These are phyloP conservation scores for Cryomyces minteri DNA, from an alignment of 495 filamentous ascomycete species.

Conservation along the genomic window DNA sequence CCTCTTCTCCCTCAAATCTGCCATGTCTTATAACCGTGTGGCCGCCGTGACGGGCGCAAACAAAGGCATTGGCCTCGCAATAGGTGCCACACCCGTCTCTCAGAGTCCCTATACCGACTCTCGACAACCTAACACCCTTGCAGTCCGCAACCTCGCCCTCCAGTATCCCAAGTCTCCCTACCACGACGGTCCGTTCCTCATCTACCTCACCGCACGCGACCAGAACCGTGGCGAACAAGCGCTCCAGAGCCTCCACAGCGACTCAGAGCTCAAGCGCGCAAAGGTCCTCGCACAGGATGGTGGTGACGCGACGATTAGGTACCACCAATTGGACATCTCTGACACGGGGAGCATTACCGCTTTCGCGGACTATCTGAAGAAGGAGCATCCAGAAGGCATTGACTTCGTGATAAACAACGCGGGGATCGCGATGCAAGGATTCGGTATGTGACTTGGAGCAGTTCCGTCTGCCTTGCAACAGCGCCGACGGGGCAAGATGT, in stretches of 20 bases:
- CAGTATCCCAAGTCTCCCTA: conserved; percentile 28
- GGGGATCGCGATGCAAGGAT: conserved; percentile 21
- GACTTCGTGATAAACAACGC: conserved; percentile 34
- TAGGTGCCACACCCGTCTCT: conserved; percentile 1
- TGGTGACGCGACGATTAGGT: conserved; percentile 24
- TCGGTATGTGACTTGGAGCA: conserved; percentile 5
- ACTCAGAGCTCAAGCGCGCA: conserved; percentile 22
- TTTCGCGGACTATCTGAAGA: conserved; percentile 22
- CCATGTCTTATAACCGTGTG: conserved; percentile 14
- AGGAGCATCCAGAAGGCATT: conserved; percentile 26
- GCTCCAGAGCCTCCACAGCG: conserved; percentile 18
- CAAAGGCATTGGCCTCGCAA: conserved; percentile 21
- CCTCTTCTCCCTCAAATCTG: no score
- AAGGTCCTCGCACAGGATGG: conserved; percentile 24
- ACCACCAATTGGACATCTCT: conserved; percentile 25
- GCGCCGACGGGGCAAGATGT: neutral
- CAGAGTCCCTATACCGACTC: neutral
- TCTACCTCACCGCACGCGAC: conserved; percentile 33
- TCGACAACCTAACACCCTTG: neutral
- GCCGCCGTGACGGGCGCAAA: conserved; percentile 27
- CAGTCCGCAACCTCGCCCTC: conserved; percentile 24
- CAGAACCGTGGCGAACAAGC: conserved; percentile 23
- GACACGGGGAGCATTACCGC: conserved; percentile 20
- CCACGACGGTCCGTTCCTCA: conserved; percentile 25
- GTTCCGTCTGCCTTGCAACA: neutral